Evolutionary conservation across 192 early-diverging fungal genomes (phyloP).

Genomic region (Piromyces finnis): DNA sequence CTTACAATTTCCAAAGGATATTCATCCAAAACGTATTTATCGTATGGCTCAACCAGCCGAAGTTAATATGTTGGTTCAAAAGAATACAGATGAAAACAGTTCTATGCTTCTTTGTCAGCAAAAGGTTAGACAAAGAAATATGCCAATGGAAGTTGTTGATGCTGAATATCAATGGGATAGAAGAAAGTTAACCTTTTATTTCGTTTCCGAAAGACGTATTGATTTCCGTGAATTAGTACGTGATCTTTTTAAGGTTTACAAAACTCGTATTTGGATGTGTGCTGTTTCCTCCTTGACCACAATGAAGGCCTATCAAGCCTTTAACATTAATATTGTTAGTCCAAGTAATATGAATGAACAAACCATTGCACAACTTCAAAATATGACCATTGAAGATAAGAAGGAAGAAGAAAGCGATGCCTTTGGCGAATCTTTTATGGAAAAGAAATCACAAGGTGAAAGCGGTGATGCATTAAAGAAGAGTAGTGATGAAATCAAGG

Average conservation of each 20-base stretch:
- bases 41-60: constrained; percentile 62
- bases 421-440: background rate
- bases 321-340: background rate
- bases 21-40: constrained; percentile 82
- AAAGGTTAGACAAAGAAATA: constrained; percentile 73
- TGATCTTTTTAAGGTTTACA: constrained; percentile 92
- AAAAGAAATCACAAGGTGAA: background rate
- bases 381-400: background rate
- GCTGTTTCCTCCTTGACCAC: background rate
- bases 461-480: background rate
- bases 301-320: background rate
- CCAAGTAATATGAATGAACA: background rate
- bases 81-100: constrained; percentile 78
- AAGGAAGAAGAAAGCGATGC: background rate
- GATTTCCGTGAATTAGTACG: constrained; percentile 93
- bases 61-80: constrained; percentile 55
- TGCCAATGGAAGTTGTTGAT: constrained; percentile 90
- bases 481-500: background rate
- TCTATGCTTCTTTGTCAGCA: constrained; percentile 71
- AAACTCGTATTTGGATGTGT: constrained; percentile 79
- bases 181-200: constrained; percentile 92
- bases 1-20: constrained; percentile 37
- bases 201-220: constrained; percentile 79
- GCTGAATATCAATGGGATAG: constrained; percentile 99
- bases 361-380: background rate